phyloP scores from a whole-genome alignment of 2,329 filamentous ascomycete species.

The Colletotrichum costaricense region DNA sequence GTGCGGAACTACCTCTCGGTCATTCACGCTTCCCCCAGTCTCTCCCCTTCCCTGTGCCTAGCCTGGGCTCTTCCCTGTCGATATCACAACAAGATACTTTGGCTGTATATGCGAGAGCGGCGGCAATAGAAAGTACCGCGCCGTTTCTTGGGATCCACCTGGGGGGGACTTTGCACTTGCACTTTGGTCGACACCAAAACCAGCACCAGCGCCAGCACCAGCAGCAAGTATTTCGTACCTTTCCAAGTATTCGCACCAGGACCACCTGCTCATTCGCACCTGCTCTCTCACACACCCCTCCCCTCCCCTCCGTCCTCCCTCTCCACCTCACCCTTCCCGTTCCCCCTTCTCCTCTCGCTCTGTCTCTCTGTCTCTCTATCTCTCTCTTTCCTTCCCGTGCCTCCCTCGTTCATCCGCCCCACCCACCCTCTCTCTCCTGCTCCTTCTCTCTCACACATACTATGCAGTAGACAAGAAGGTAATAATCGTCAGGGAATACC shows the following conservation, averaged over 20 bases:
- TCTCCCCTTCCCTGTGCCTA: slow-evolving; percentile 4
- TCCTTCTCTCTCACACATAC: background rate
- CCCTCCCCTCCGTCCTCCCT: background rate
- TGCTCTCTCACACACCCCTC: background rate
- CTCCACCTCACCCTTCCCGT: background rate
- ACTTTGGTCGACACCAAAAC: background rate
- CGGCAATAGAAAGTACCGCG: background rate
- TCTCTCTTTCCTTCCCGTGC: background rate
- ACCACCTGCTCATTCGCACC: slow-evolving; percentile 1
- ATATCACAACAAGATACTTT: background rate
- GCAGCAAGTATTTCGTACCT: background rate
- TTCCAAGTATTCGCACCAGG: background rate
- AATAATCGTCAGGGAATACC: too few relatives aligned
- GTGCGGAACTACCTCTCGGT: background rate
- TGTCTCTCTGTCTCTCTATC: background rate
- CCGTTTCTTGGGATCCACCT: background rate
- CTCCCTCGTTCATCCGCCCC: background rate
- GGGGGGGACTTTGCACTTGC: background rate
- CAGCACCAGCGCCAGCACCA: slow-evolving; percentile 1
- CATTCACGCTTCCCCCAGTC: background rate
- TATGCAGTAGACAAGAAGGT: too few relatives aligned
- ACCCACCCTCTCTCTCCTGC: background rate
- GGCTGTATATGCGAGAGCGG: background rate
- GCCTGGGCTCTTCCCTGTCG: slow-evolving; percentile 26
- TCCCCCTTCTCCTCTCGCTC: background rate